Conservation (phyloP, 2,329 filamentous ascomycete genomes). For the Aspergillus sp. region DNA sequence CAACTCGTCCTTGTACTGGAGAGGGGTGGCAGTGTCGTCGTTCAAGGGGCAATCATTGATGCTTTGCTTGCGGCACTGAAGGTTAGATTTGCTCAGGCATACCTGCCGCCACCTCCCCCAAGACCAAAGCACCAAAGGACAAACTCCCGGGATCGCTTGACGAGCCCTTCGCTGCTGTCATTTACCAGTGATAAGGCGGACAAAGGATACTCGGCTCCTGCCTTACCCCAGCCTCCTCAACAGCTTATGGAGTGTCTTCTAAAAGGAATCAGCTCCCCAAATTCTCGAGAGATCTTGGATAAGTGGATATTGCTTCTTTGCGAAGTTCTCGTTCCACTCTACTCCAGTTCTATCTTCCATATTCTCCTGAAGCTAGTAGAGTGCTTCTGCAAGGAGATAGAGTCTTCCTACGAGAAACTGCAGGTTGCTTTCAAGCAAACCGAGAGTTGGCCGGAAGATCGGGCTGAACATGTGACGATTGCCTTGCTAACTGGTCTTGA, state of each 20-base stretch:
- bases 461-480: constrained; percentile 58
- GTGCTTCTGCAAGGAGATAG: constrained; percentile 75
- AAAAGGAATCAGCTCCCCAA: constrained; percentile 67
- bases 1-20: constrained; percentile 57
- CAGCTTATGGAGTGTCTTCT: constrained; percentile 73
- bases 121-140: constrained; percentile 30
- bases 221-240: constrained; percentile 48
- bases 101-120: constrained; percentile 25
- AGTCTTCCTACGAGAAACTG: constrained; percentile 63
- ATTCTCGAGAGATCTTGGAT: constrained; percentile 71
- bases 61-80: constrained; percentile 69
- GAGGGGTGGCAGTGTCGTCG: constrained; percentile 55
- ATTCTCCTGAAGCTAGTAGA: constrained; percentile 85
- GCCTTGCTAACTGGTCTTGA: constrained; percentile 90
- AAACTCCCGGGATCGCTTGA: constrained; percentile 33
- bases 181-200: constrained; percentile 41
- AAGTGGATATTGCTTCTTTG: constrained; percentile 85
- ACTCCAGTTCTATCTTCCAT: constrained; percentile 78
- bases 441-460: constrained; percentile 31
- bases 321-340: constrained; percentile 69
- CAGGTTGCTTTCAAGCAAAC: constrained; percentile 43
- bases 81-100: constrained; percentile 43
- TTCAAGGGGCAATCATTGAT: constrained; percentile 72
- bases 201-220: constrained; percentile 24
- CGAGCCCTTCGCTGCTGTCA: constrained; percentile 39